phyloP scores from a whole-genome alignment of 805 yeast species.

The Maudiozyma pseudohumilis region DNA sequence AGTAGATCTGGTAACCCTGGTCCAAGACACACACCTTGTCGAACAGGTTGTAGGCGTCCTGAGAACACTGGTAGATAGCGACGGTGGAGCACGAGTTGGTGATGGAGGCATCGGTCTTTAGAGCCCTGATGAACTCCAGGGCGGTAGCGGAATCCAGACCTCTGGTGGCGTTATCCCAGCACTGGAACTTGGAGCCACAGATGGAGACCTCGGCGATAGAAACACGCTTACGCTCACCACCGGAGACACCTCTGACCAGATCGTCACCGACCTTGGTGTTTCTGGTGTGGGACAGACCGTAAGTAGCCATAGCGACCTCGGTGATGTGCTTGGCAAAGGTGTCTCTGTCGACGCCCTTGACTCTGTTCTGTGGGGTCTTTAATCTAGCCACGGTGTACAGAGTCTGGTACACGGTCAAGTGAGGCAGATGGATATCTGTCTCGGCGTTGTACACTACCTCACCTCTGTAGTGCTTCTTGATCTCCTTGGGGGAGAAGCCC shows the following conservation, averaged over 20 bases:
- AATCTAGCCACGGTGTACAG: constrained; percentile 44
- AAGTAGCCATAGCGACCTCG: constrained; percentile 44
- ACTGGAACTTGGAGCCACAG: constrained; percentile 39
- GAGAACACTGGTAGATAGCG: constrained; percentile 43
- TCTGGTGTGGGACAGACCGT: constrained; percentile 44
- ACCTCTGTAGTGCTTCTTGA: constrained; percentile 43
- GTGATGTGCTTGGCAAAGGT: constrained; percentile 40
- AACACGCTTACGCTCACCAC: constrained; percentile 71
- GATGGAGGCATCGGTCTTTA: constrained; percentile 42
- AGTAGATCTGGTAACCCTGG: constrained; percentile 48
- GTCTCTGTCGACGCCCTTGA: constrained; percentile 41
- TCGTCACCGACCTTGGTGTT: constrained; percentile 57
- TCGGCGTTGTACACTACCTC: constrained; percentile 59
- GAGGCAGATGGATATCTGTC: constrained; percentile 31
- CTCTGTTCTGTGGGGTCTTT: constrained; percentile 49
- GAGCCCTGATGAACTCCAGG: constrained; percentile 44
- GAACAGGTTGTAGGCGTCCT: constrained; percentile 4
- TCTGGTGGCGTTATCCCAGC: constrained; percentile 57
- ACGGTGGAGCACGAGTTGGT: constrained; percentile 45
- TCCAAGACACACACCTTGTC: constrained; percentile 36
- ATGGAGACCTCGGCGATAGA: constrained; percentile 57
- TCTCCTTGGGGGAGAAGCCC: constrained; percentile 38
- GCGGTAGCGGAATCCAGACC: constrained; percentile 59
- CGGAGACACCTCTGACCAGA: constrained; percentile 51
- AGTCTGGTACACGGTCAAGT: constrained; percentile 50